Conservation (phyloP, 495 filamentous ascomycete genomes). For the Penicillium macrosclerotiorum region DNA sequence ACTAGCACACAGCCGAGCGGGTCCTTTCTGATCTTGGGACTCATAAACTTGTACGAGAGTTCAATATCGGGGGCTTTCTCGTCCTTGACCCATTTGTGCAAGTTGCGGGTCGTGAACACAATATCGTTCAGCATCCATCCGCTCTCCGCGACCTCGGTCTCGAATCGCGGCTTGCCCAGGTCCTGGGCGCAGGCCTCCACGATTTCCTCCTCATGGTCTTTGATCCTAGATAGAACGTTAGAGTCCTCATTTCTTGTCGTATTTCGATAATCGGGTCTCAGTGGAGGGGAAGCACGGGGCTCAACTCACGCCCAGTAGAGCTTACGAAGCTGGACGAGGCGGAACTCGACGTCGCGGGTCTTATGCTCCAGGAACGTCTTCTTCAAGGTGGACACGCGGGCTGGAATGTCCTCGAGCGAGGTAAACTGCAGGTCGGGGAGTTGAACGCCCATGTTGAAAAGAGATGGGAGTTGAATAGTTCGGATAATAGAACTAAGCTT, state of each 20-base stretch:
- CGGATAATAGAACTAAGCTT: slow-evolving; percentile 6
- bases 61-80: slow-evolving; percentile 71
- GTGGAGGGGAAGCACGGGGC: no score
- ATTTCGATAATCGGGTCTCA: neutral
- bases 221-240: slow-evolving; percentile 46
- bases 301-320: slow-evolving; percentile 81
- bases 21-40: slow-evolving; percentile 80
- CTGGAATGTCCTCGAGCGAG: slow-evolving; percentile 62
- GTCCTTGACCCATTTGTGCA: slow-evolving; percentile 80
- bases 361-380: slow-evolving; percentile 71
- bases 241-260: no score
- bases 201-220: slow-evolving; percentile 69
- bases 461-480: slow-evolving; percentile 1
- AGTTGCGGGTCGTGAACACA: slow-evolving; percentile 67
- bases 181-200: slow-evolving; percentile 70
- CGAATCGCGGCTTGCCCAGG: slow-evolving; percentile 68
- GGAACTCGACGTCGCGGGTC: slow-evolving; percentile 77
- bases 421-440: slow-evolving; percentile 64
- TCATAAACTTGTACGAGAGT: slow-evolving; percentile 61
- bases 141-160: slow-evolving; percentile 67
- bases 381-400: slow-evolving; percentile 54
- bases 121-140: slow-evolving; percentile 76
- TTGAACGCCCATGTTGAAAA: slow-evolving; percentile 21
- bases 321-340: slow-evolving; percentile 81
- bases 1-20: slow-evolving; percentile 80